Evolutionary conservation across 2,329 filamentous ascomycete species (phyloP).

Genomic region (Aspergillus amoenus): DNA sequence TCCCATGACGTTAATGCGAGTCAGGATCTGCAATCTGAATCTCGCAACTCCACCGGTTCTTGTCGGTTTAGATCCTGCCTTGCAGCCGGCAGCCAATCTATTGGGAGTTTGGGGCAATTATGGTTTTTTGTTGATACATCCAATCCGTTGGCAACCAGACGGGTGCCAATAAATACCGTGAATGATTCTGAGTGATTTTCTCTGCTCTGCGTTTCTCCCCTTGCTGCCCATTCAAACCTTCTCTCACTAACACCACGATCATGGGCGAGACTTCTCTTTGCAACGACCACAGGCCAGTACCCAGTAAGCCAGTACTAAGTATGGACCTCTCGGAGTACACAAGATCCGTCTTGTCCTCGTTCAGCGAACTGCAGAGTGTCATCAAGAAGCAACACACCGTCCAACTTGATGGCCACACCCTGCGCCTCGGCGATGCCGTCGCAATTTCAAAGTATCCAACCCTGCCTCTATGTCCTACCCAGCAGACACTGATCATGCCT

Average conservation of each 20-base stretch:
- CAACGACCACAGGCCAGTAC: not conserved
- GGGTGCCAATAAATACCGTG: no score
- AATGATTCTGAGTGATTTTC: not conserved
- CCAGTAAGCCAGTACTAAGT: not conserved
- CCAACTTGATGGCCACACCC: not conserved
- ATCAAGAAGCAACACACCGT: not conserved
- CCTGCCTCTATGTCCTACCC: not conserved
- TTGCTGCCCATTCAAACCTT: not conserved
- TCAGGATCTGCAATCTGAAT: no score
- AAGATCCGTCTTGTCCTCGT: not conserved
- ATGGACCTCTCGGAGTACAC: not conserved
- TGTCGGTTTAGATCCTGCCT: no score
- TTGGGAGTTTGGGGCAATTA: no score
- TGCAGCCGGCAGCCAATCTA: no score
- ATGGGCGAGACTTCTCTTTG: not conserved
- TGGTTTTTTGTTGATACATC: no score
- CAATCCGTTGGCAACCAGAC: no score
- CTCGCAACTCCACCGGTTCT: no score
- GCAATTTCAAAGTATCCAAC: not conserved
- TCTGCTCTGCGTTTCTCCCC: no score
- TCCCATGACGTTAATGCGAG: no score
- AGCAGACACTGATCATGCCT: not conserved
- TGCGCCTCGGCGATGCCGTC: slow-evolving; percentile 2
- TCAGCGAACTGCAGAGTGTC: not conserved
- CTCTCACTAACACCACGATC: not conserved